Evolutionary conservation across 2,329 filamentous ascomycete species (phyloP).

Genomic region (Fusarium sarcochroum): DNA sequence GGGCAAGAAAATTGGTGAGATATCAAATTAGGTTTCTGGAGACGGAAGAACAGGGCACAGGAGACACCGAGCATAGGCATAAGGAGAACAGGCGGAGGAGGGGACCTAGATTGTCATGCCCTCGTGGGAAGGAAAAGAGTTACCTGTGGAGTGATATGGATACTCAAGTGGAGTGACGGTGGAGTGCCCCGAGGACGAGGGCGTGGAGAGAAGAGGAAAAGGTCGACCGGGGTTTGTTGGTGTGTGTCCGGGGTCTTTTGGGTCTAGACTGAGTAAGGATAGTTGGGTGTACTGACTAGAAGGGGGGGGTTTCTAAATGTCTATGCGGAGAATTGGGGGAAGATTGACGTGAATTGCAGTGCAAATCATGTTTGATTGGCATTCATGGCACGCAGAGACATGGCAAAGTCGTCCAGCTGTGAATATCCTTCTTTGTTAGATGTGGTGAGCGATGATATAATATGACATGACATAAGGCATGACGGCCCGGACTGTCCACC

Average conservation of each 20-base stretch:
- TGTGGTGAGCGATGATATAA: conserved; percentile 15
- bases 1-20: conserved; percentile 30
- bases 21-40: conserved; percentile 33
- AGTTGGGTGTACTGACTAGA: conserved; percentile 17
- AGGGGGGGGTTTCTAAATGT: conserved; percentile 28
- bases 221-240: conserved; percentile 28
- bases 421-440: conserved; percentile 4
- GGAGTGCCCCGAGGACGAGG: conserved; percentile 39
- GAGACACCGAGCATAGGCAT: not conserved
- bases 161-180: conserved; percentile 42
- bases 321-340: conserved; percentile 21
- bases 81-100: conserved; percentile 17
- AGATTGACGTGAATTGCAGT: conserved; percentile 9
- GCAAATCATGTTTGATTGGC: conserved; percentile 1
- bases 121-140: not conserved
- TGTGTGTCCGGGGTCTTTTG: conserved; percentile 29
- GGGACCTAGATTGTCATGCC: conserved; percentile 10
- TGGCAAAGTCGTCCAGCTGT: conserved; percentile 4
- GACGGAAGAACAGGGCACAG: conserved; percentile 26
- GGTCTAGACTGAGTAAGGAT: conserved; percentile 29
- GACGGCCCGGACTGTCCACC: conserved; percentile 16
- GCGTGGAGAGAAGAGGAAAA: conserved; percentile 33
- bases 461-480: conserved; percentile 10
- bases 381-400: conserved; percentile 8
- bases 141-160: conserved; percentile 35